phyloP scores from a whole-genome alignment of 108 stramenopile genomes.

The Licmophora abbreviata region DNA sequence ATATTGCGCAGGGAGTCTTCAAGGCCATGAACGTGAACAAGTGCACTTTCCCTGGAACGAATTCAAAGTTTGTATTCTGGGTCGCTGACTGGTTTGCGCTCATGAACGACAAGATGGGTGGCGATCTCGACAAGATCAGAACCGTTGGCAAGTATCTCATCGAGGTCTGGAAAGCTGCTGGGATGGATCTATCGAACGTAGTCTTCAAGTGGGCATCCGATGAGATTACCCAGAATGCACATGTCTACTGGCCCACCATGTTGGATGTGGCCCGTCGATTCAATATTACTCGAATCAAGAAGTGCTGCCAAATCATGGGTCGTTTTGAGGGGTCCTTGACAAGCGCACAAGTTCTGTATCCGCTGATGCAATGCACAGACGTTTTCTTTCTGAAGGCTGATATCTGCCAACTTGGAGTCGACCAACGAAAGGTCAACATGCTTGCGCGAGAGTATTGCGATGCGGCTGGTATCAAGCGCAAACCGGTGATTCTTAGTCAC shows the following conservation, averaged over 20 bases:
- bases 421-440: conserved; percentile 99
- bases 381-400: conserved; percentile 99
- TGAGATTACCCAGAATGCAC: conserved; percentile 93
- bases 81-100: conserved; percentile 99
- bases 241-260: conserved; percentile 89
- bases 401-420: conserved; percentile 98
- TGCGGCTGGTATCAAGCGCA: conserved; percentile 85
- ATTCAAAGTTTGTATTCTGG: conserved; percentile 96
- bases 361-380: conserved; percentile 98
- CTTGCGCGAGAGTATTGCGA: conserved; percentile 98
- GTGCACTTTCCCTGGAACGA: conserved; percentile 74
- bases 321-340: conserved; percentile 89
- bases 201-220: conserved; percentile 98
- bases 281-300: conserved; percentile 90
- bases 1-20: conserved; percentile 97
- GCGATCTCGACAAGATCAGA: conserved; percentile 89
- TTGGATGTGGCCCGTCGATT: conserved; percentile 95
- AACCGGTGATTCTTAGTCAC: conserved; percentile 93
- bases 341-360: conserved; percentile 96
- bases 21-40: conserved; percentile 98
- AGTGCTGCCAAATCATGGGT: conserved; percentile 99
- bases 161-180: conserved; percentile 99
- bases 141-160: conserved; percentile 96
- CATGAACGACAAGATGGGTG: conserved; percentile 99
- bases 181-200: conserved; percentile 96